These are phyloP conservation scores for Raffaelea ambrosiae DNA, from an alignment of 2,329 filamentous ascomycete species.

Conservation along the genomic window DNA sequence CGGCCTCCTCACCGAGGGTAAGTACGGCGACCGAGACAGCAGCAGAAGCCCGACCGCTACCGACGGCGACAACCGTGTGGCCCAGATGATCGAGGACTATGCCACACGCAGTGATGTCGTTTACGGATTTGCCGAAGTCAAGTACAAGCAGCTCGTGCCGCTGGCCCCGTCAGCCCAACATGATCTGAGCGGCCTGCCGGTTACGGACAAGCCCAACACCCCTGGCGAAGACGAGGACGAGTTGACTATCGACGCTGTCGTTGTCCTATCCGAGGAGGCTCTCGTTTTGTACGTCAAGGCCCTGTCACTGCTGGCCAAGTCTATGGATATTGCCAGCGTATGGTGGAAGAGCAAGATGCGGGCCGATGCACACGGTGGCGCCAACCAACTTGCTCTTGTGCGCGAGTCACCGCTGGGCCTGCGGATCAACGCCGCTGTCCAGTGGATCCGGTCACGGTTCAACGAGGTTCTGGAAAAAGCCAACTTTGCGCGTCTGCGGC, in stretches of 20 bases:
- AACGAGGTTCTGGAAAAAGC: conserved; percentile 97
- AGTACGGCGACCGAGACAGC: not conserved
- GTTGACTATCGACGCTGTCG: conserved; percentile 76
- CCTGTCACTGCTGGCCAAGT: conserved; percentile 78
- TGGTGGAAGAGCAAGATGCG: conserved; percentile 81
- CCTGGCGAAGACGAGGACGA: conserved; percentile 63
- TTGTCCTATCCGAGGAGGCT: conserved; percentile 86
- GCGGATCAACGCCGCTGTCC: conserved; percentile 86
- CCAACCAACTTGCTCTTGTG: conserved; percentile 27
- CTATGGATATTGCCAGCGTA: conserved; percentile 86
- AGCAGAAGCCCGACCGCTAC: conserved; percentile 35
- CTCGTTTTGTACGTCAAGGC: conserved; percentile 95
- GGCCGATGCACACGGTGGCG: conserved; percentile 1
- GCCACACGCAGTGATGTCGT: conserved; percentile 93
- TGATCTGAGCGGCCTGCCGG: conserved; percentile 53
- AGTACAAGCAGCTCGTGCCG: conserved; percentile 94
- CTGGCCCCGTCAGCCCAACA: conserved; percentile 70
- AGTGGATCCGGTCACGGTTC: conserved; percentile 90
- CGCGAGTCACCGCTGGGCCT: conserved; percentile 46
- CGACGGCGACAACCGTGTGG: conserved; percentile 73
- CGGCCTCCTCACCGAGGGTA: conserved; percentile 13
- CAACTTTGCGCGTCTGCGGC: conserved; percentile 81
- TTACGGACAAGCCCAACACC: conserved; percentile 39
- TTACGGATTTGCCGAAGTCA: conserved; percentile 95
- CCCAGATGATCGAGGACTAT: conserved; percentile 81